Evolutionary conservation across 2,329 filamentous ascomycete genomes (phyloP).

Genomic region (Fragosphaeria purpurea): DNA sequence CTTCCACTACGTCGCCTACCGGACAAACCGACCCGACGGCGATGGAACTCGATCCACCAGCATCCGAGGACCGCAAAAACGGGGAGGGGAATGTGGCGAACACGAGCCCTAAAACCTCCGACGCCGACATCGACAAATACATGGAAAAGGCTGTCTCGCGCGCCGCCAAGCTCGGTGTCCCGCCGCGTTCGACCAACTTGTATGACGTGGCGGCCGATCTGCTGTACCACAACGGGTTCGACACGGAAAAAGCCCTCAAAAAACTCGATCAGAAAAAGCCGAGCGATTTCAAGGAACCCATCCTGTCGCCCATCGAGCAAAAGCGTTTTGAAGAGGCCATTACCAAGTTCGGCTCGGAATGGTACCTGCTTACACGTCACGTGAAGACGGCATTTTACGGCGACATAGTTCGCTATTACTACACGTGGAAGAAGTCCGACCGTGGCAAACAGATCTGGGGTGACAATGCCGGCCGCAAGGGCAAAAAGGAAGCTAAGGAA

Average conservation of each 20-base stretch:
- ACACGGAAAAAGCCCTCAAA: conserved; percentile 60
- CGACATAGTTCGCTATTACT: conserved; percentile 85
- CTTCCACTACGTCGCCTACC: too few species aligned
- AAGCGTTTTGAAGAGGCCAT: conserved; percentile 92
- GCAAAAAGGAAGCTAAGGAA: conserved; percentile 79
- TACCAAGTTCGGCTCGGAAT: conserved; percentile 81
- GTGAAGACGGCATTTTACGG: conserved; percentile 73
- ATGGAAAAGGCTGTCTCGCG: conserved; percentile 59
- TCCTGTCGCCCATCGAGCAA: conserved; percentile 64
- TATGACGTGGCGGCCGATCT: conserved; percentile 72
- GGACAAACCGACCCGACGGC: background rate
- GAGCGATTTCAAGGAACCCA: conserved; percentile 72
- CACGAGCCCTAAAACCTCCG: conserved; percentile 25
- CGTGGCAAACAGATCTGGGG: conserved; percentile 85
- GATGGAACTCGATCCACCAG: conserved; percentile 8
- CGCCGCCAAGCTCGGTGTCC: conserved; percentile 58
- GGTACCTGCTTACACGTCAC: conserved; percentile 71
- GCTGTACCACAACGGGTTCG: conserved; percentile 61
- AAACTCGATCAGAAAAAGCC: conserved; percentile 59
- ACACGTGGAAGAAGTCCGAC: conserved; percentile 93
- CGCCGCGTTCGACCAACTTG: conserved; percentile 72
- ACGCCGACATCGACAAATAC: conserved; percentile 62
- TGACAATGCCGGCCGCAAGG: conserved; percentile 75
- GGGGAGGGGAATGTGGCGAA: conserved; percentile 25
- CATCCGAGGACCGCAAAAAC: background rate